Percentiles rank a stretch among this genome's conserved stretches.
These are phyloP conservation scores for Ampelocalamus luodianensis DNA, from an alignment of 176 grass and related monocot species.

Conservation along the genomic window DNA sequence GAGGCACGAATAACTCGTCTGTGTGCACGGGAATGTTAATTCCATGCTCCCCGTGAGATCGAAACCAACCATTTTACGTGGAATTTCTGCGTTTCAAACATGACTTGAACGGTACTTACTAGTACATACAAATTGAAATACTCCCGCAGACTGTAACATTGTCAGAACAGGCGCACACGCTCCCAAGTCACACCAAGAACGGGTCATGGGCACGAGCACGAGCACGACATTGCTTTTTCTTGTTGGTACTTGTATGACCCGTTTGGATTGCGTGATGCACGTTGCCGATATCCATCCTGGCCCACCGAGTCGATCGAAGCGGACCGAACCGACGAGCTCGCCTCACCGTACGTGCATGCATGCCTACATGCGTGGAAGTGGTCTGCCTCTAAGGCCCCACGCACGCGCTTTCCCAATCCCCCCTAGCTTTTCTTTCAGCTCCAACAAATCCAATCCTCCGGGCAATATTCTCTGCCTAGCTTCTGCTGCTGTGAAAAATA, in stretches of 20 bases:
- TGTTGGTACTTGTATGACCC: neutral
- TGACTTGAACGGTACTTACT: too few species aligned
- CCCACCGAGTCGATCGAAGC: neutral
- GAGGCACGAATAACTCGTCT: too few species aligned
- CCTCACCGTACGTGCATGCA: neutral
- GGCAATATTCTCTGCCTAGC: neutral
- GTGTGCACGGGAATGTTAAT: too few species aligned
- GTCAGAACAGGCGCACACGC: neutral
- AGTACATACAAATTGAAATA: neutral
- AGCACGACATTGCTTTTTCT: constrained; percentile 28
- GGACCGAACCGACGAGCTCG: neutral
- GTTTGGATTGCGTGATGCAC: constrained; percentile 46
- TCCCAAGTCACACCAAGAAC: neutral
- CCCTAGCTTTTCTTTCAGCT: neutral
- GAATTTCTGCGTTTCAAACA: neutral
- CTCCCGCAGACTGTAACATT: too few species aligned
- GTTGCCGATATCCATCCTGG: constrained; percentile 38
- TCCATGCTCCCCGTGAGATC: too few species aligned
- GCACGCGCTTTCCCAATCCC: neutral
- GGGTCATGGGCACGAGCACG: constrained; percentile 2
- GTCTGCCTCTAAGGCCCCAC: constrained; percentile 41
- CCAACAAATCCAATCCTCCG: neutral
- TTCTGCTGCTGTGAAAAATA: neutral
- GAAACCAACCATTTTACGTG: neutral
- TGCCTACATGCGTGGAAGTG: neutral